Evolutionary conservation across 1,139 yeast species (phyloP), one percentile per base, ranked within the genome.

Genomic region (Geotrichum bryndzae): DNA sequence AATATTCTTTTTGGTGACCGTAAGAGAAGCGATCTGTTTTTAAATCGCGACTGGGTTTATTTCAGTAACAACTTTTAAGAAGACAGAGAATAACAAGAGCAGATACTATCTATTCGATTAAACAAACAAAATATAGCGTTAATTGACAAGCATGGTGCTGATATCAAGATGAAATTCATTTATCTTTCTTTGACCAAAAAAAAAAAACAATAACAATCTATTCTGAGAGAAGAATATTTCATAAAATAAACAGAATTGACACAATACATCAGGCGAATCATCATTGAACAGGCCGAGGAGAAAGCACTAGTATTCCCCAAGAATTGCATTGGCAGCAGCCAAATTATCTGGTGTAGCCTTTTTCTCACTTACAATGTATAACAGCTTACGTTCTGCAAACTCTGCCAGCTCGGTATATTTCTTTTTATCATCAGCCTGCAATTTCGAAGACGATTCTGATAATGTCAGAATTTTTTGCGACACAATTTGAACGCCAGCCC

Each of bases 401-500:
- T 63, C 62, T 2, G 60, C 55, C 29, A 60, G 51, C 11, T 58
- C 50, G 11, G 48, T 51, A 53, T 63, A 60, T 31, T 51, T 53
- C 18, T 46, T 23, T 23, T 58, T 53, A 6, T 55, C 58, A 8
- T 10, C 23, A 10, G 51, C 38, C 15, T 31, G 35, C 18, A 54
- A 54, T 33, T 57, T 57, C 15, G 18, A 45, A 15, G 54, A 18
- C 15, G 59, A 55, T 62, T 67, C 68, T 55, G 68, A 69, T 61
- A 66, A 64, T 8, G 61, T 57, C 7, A 64, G 67, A 50, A 79
- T 62, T 61, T 73, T 73, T 27, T 68, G 66, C 8, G 80, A 64
- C 1, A 83, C 74, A 2, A 80, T 72, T 58, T 79, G 79, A 3
- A 90, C 77, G 0, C 96, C 96, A 61, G 85, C 76, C 97, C 97